phyloP scores from a whole-genome alignment of 768 basidiomycete genomes.

The Trametes villosa region DNA sequence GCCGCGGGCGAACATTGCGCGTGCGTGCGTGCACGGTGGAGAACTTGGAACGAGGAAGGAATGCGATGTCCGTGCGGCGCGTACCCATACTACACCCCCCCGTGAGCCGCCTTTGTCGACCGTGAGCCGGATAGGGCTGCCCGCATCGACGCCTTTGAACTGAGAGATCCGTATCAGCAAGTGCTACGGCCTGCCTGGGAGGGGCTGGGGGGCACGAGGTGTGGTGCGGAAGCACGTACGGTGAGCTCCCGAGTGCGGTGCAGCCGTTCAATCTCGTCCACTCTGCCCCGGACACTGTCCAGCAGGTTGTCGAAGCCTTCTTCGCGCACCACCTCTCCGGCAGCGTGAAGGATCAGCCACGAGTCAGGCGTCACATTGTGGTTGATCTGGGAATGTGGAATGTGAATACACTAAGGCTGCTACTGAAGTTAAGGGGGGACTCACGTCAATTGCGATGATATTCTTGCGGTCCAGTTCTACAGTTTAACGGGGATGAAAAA shows the following conservation, averaged over 20 bases:
- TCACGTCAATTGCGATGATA: constrained; percentile 79
- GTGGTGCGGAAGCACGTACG: constrained; percentile 43
- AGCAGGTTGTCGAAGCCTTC: constrained; percentile 82
- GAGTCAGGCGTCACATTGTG: constrained; percentile 84
- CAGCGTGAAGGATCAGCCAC: constrained; percentile 75
- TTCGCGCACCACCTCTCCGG: constrained; percentile 68
- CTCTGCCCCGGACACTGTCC: constrained; percentile 70
- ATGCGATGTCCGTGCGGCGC: constrained; percentile 7
- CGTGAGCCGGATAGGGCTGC: constrained; percentile 48
- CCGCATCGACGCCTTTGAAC: constrained; percentile 47
- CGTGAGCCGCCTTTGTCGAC: constrained; percentile 61
- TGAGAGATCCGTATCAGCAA: constrained; percentile 21
- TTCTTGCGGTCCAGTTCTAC: constrained; percentile 68
- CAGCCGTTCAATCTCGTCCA: constrained; percentile 87
- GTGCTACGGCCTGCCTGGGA: neutral
- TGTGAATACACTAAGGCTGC: neutral
- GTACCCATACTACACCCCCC: constrained; percentile 37
- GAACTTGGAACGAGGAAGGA: constrained; percentile 4
- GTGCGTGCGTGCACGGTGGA: too few species aligned
- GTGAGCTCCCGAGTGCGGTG: constrained; percentile 80
- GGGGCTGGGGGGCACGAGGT: neutral
- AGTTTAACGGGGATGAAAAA: neutral
- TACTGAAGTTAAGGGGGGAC: constrained; percentile 27
- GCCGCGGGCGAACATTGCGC: too few species aligned
- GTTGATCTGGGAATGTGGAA: constrained; percentile 49